Percentiles rank a stretch among this genome's conserved stretches.
These are phyloP conservation scores for Usnea hakonensis DNA, from an alignment of 495 filamentous ascomycete species.

Conservation along the genomic window DNA sequence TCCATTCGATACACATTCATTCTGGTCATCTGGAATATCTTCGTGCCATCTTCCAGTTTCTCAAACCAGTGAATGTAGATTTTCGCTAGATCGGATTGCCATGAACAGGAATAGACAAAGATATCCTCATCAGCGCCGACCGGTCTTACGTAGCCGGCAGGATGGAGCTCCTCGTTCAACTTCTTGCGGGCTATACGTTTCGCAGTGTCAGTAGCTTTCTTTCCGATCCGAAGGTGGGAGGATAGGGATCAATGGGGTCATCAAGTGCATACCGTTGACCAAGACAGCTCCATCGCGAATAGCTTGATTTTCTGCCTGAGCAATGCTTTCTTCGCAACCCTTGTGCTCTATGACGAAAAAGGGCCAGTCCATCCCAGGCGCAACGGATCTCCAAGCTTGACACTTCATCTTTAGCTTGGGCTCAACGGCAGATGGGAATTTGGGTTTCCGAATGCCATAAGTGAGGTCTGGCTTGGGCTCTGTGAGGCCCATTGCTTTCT, in stretches of 20 bases:
- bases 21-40: background rate
- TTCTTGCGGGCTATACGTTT: background rate
- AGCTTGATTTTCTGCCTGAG: background rate
- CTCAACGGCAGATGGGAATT: background rate
- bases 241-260: too few relatives aligned
- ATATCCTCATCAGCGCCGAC: background rate
- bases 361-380: background rate
- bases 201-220: too few relatives aligned
- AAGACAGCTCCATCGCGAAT: background rate
- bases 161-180: background rate
- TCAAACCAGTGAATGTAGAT: slow-evolving; percentile 11
- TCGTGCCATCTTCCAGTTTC: too few relatives aligned
- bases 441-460: background rate
- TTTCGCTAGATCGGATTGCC: background rate
- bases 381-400: background rate
- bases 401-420: background rate
- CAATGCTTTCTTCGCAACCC: background rate
- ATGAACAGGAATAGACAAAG: background rate
- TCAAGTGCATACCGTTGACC: too few relatives aligned
- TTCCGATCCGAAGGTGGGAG: too few relatives aligned
- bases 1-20: background rate
- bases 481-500: background rate
- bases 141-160: background rate
- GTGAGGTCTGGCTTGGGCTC: background rate
- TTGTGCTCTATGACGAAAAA: background rate